Base-by-base conservation (phyloP, 2,329 filamentous ascomycete species). In the Emmonsiellopsis sp. region DNA sequence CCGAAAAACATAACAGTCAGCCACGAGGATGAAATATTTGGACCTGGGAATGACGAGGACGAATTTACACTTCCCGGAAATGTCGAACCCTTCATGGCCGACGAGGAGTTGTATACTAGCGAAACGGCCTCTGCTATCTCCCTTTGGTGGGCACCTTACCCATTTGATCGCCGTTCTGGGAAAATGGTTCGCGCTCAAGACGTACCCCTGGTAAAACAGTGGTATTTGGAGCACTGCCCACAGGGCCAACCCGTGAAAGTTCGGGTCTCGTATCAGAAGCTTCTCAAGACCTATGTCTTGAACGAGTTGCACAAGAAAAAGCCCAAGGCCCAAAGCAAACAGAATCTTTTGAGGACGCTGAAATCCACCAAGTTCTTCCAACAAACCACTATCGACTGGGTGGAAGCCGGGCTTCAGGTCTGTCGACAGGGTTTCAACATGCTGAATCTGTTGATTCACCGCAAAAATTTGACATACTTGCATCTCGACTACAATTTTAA, bases 401-500 rank as follows among this genome's bases (percentile, higher is more conserved):
- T 98, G 42, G 93, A 98, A 75, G 93, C 94, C 62, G 93, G 94
- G 74, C 79, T 98, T 66, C 94, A 98, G 74, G 93, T 98, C 57
- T 98, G 93, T 70, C 84, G 93, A 50, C 93, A 98, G 69, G 93
- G 93, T 53, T 98, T 96, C 79, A 98, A 98, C 74, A 98, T 98
- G 92, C 78, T 98, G 55, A 98, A 98, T 65, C 78, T 98, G 51
- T 77, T 98, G 61, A 98, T 98, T 61, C 93, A 98, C 68, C 86
- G 93, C 64, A 98, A 98, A 79, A 98, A 98, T 70, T 75, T 98
- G 62, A 98, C 93, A 0, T 98, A 98, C 67, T 80, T 98, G 53
- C 94, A 98, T 78, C 83, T 98, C 53, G 93, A 98, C 67, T 98
- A 97, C 77, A 98, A 98, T 73, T 98, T 98, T 78, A 98, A 98